Conservation (phyloP, 768 basidiomycete species). For the Dentipellis sp. region DNA sequence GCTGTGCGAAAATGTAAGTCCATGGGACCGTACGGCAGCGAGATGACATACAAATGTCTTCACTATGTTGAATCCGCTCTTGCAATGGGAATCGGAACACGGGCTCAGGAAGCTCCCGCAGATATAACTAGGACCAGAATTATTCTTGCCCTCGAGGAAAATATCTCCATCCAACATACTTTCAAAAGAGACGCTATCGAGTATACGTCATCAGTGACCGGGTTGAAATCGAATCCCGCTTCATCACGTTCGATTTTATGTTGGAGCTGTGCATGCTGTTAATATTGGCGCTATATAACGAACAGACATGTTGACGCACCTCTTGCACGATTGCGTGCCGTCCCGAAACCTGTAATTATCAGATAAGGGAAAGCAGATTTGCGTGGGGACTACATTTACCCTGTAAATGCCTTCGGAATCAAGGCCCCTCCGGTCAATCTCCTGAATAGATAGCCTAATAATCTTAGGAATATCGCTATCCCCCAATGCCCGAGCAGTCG, state of each 20-base stretch:
- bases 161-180: slow-evolving; percentile 30
- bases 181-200: slow-evolving; percentile 81
- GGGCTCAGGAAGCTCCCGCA: slow-evolving; percentile 85
- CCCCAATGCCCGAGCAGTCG: slow-evolving; percentile 62
- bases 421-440: slow-evolving; percentile 73
- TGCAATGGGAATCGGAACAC: slow-evolving; percentile 74
- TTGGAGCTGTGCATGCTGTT: slow-evolving; percentile 44
- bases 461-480: slow-evolving; percentile 78
- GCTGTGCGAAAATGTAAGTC: slow-evolving; percentile 28
- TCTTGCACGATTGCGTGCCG: slow-evolving; percentile 79
- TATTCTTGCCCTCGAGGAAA: not conserved
- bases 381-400: slow-evolving; percentile 27
- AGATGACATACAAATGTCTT: slow-evolving; percentile 50
- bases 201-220: slow-evolving; percentile 67
- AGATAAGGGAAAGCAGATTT: slow-evolving; percentile 3
- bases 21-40: not conserved
- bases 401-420: slow-evolving; percentile 77
- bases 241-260: slow-evolving; percentile 86
- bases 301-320: slow-evolving; percentile 30
- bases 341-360: slow-evolving; percentile 55
- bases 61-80: slow-evolving; percentile 76
- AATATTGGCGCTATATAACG: not conserved
- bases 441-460: slow-evolving; percentile 68
- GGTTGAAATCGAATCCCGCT: slow-evolving; percentile 59
- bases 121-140: slow-evolving; percentile 45